Conservation (phyloP, 352 stramenopile genomes). For the Plasmopara viticola region DNA sequence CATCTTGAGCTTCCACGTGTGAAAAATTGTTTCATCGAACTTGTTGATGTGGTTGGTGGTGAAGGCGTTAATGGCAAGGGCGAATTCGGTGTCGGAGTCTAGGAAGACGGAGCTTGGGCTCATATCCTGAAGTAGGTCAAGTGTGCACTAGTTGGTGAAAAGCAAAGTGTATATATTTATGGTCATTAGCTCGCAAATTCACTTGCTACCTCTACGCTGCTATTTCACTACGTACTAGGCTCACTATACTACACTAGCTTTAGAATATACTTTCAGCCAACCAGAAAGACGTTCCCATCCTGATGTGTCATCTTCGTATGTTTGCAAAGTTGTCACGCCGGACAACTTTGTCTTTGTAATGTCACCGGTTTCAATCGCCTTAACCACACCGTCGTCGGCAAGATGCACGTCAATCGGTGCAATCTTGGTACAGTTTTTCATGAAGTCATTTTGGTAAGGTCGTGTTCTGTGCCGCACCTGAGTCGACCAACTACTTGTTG, state of each 20-base stretch:
- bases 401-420: too few species aligned
- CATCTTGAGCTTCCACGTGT: background rate
- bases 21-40: background rate
- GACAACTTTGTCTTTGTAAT: too few species aligned
- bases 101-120: background rate
- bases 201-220: background rate
- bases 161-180: background rate
- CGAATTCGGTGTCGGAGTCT: background rate
- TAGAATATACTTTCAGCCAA: background rate
- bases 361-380: too few species aligned
- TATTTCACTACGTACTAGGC: background rate
- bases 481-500: too few species aligned
- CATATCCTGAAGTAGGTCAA: constrained; percentile 6
- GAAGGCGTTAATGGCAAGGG: too few species aligned
- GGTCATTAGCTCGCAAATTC: background rate
- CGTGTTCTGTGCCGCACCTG: too few species aligned
- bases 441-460: too few species aligned
- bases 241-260: background rate
- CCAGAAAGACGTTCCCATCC: too few species aligned
- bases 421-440: too few species aligned
- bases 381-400: too few species aligned
- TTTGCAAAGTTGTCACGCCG: too few species aligned
- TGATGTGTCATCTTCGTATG: too few species aligned
- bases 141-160: background rate
- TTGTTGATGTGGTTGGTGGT: background rate